Conservation (phyloP, 345 rosid species). For the Eucalyptus globulus region DNA sequence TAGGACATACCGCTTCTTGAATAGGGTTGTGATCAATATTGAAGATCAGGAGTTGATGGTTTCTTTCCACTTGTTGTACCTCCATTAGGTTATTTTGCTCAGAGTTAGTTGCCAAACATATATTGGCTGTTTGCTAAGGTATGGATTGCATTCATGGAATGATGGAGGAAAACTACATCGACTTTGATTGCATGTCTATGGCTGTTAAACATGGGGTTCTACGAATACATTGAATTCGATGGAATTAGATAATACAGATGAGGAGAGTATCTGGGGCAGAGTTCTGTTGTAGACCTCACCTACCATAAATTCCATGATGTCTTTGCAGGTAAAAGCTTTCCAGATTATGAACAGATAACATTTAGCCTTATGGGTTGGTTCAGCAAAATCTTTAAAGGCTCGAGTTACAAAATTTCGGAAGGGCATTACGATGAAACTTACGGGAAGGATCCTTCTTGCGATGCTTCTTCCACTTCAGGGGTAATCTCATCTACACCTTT, state of each 20-base stretch:
- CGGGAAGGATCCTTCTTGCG: slow-evolving; percentile 21
- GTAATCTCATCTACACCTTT: slow-evolving; percentile 16
- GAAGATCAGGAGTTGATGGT: background rate
- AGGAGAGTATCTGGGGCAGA: background rate
- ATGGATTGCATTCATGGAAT: background rate
- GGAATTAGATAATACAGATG: background rate
- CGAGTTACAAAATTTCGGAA: slow-evolving; percentile 34
- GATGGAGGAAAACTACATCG: background rate
- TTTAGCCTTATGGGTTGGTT: slow-evolving; percentile 69
- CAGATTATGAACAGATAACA: slow-evolving; percentile 35
- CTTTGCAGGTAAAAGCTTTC: slow-evolving; percentile 26
- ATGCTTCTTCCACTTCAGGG: slow-evolving; percentile 59
- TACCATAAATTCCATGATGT: background rate
- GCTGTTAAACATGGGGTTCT: background rate
- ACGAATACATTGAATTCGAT: background rate
- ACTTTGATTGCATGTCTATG: background rate
- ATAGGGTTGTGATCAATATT: background rate
- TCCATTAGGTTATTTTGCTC: background rate
- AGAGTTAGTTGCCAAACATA: background rate
- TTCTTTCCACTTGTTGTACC: background rate
- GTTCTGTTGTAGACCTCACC: background rate
- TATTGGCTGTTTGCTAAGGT: background rate
- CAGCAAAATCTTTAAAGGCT: slow-evolving; percentile 71
- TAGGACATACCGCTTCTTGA: background rate
- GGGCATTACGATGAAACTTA: slow-evolving; percentile 35